Percentiles rank a stretch among this genome's conserved stretches.
phyloP scores from a whole-genome alignment of 352 stramenopile species.

The Pythium sukuiense region DNA sequence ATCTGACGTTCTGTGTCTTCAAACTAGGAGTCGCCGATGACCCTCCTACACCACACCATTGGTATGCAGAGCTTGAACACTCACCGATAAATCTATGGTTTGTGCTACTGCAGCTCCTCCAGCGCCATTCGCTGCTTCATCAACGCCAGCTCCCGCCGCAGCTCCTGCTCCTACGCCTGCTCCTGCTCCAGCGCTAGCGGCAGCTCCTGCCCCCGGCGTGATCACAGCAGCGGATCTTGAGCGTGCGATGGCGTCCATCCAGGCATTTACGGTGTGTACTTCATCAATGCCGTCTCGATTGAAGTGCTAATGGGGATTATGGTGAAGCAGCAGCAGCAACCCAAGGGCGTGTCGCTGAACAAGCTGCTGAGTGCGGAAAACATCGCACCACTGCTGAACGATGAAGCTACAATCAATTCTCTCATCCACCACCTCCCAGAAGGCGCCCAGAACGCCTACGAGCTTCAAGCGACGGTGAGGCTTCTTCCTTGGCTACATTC shows the following conservation, averaged over 20 bases:
- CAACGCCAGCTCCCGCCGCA: slow-evolving; percentile 1
- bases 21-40: neutral
- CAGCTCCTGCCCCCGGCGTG: slow-evolving; percentile 11
- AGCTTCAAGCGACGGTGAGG: slow-evolving; percentile 73
- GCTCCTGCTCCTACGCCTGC: slow-evolving; percentile 4
- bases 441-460: slow-evolving; percentile 65
- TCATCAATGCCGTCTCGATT: neutral
- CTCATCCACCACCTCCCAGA: slow-evolving; percentile 80
- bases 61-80: neutral
- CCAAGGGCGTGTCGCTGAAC: slow-evolving; percentile 56
- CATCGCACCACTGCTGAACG: slow-evolving; percentile 55
- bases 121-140: neutral
- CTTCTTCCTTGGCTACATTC: neutral
- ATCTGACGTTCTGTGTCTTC: neutral
- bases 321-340: slow-evolving; percentile 35
- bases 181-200: slow-evolving; percentile 13
- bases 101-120: neutral
- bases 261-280: slow-evolving; percentile 49
- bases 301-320: neutral
- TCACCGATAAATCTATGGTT: neutral
- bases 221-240: slow-evolving; percentile 86
- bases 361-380: slow-evolving; percentile 69
- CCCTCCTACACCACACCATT: neutral
- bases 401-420: slow-evolving; percentile 51
- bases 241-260: slow-evolving; percentile 82